phyloP scores from a whole-genome alignment of 176 grass and related monocot genomes.

The Canna indica region DNA sequence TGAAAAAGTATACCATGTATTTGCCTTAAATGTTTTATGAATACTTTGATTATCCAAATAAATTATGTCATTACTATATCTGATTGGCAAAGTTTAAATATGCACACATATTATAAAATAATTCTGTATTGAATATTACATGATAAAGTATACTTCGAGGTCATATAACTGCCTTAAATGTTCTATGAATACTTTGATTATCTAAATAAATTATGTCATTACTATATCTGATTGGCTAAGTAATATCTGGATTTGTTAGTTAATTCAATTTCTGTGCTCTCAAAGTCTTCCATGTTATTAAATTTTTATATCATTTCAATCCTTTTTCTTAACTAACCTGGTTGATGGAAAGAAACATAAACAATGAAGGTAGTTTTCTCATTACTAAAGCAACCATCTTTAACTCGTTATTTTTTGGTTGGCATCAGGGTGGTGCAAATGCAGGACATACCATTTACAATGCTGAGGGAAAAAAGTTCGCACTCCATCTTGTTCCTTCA shows the following conservation, averaged over 20 bases:
- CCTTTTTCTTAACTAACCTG: background rate
- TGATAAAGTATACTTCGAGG: too few species aligned
- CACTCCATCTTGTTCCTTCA: constrained; percentile 83
- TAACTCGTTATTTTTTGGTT: constrained; percentile 10
- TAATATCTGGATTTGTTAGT: background rate
- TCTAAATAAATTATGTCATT: background rate
- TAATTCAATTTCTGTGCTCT: background rate
- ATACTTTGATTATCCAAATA: background rate
- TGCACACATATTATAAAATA: too few species aligned
- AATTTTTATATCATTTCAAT: background rate
- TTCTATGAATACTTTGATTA: background rate
- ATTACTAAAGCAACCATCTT: background rate
- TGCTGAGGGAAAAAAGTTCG: constrained; percentile 81
- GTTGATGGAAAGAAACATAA: background rate
- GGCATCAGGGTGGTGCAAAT: constrained; percentile 75
- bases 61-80: background rate
- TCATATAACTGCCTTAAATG: background rate
- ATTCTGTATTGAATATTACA: too few species aligned
- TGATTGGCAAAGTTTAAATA: background rate
- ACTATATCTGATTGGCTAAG: background rate
- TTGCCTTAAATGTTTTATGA: background rate
- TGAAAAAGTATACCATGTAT: too few species aligned
- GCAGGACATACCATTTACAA: constrained; percentile 97
- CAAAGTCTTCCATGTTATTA: background rate
- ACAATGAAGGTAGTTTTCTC: background rate